Evolutionary conservation across 805 yeast species (phyloP).

Genomic region (Blastobotrys muscicola): DNA sequence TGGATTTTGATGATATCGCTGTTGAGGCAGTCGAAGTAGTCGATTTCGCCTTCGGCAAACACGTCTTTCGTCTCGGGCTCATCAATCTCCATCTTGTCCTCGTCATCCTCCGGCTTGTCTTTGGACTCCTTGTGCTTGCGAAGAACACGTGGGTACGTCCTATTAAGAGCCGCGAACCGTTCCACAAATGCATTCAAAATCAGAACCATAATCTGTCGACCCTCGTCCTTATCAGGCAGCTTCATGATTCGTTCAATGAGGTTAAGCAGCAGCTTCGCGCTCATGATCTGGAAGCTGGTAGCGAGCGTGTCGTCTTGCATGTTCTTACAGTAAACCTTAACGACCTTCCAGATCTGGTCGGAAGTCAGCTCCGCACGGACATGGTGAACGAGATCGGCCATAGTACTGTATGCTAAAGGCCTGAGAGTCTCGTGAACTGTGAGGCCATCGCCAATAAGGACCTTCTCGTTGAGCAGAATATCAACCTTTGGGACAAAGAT

Average conservation of each 20-base stretch:
- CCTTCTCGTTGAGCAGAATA: constrained; percentile 73
- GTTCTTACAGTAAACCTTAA: constrained; percentile 68
- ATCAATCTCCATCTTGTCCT: constrained; percentile 17
- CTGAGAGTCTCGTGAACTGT: constrained; percentile 84
- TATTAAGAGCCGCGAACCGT: constrained; percentile 65
- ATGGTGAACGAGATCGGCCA: constrained; percentile 92
- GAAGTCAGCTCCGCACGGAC: constrained; percentile 76
- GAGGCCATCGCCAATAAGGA: constrained; percentile 84
- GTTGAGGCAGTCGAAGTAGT: constrained; percentile 34
- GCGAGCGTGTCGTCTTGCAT: constrained; percentile 76
- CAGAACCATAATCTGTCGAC: constrained; percentile 72
- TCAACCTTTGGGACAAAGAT: constrained; percentile 82
- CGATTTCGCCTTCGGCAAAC: constrained; percentile 24
- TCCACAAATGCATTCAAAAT: constrained; percentile 84
- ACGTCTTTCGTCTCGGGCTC: constrained; percentile 5
- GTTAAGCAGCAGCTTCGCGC: constrained; percentile 81
- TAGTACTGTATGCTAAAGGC: constrained; percentile 89
- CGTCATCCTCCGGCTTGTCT: constrained; percentile 21
- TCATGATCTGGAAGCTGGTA: constrained; percentile 89
- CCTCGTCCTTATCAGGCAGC: constrained; percentile 70
- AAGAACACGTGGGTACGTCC: constrained; percentile 59
- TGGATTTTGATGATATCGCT: constrained; percentile 52
- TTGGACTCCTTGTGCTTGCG: constrained; percentile 44
- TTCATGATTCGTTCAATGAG: constrained; percentile 82
- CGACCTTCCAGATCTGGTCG: constrained; percentile 80